Conservation (phyloP, 495 filamentous ascomycete genomes). For the Bombardia bombarda region DNA sequence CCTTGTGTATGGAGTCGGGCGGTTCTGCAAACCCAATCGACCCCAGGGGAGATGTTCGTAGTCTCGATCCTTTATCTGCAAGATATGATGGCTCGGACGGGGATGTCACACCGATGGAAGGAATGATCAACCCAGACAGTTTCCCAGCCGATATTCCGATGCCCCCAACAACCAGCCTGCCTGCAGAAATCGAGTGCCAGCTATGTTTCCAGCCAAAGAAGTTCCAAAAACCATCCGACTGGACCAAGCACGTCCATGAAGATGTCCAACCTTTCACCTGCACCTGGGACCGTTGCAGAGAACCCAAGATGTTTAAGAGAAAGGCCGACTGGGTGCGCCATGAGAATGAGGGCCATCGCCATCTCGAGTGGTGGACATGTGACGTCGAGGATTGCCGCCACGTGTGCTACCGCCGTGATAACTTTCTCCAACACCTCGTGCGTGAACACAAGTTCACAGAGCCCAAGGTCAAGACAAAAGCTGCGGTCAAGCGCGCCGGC, state of each 20-base stretch:
- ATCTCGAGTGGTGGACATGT: slow-evolving; percentile 90
- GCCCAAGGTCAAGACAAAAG: slow-evolving; percentile 58
- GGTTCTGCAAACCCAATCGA: slow-evolving; percentile 43
- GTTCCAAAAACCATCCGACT: slow-evolving; percentile 92
- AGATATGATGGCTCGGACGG: slow-evolving; percentile 54
- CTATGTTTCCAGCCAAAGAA: slow-evolving; percentile 86
- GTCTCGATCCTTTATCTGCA: slow-evolving; percentile 30
- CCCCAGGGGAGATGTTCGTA: slow-evolving; percentile 29
- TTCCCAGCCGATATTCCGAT: slow-evolving; percentile 78
- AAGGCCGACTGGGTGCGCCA: slow-evolving; percentile 98
- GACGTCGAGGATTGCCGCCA: slow-evolving; percentile 74
- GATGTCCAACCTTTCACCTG: slow-evolving; percentile 95
- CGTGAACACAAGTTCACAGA: slow-evolving; percentile 87
- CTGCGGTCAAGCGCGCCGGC: slow-evolving; percentile 45
- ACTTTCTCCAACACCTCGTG: slow-evolving; percentile 91
- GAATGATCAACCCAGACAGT: slow-evolving; percentile 53
- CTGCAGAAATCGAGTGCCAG: slow-evolving; percentile 87
- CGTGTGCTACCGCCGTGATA: slow-evolving; percentile 84
- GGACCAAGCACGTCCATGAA: slow-evolving; percentile 96
- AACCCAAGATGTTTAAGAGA: slow-evolving; percentile 92
- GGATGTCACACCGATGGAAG: slow-evolving; percentile 55
- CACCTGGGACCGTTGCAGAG: slow-evolving; percentile 75
- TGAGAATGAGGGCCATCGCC: slow-evolving; percentile 87
- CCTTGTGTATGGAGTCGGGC: slow-evolving; percentile 57
- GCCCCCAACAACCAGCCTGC: slow-evolving; percentile 70